These are phyloP conservation scores for Pseudopyrenochaeta lycopersici DNA, from an alignment of 2,329 filamentous ascomycete species.

Conservation along the genomic window DNA sequence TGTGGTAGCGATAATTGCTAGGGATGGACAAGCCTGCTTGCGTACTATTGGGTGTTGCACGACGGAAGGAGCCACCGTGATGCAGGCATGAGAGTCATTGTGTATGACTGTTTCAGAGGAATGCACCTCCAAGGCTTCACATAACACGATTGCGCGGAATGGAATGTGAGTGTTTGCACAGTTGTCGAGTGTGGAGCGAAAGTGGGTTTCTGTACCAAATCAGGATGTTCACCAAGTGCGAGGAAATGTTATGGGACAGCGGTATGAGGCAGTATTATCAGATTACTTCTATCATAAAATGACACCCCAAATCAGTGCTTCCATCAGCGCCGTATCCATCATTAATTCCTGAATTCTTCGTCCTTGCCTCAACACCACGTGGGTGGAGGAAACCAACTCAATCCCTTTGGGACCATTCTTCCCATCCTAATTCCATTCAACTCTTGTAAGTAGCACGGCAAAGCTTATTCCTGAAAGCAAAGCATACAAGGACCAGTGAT, in stretches of 20 bases:
- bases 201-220: background rate
- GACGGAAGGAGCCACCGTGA: constrained; percentile 12
- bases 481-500: constrained; percentile 31
- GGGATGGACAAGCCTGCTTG: constrained; percentile 4
- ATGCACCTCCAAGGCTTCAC: background rate
- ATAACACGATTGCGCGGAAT: no score
- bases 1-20: constrained; percentile 5
- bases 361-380: constrained; percentile 24
- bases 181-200: background rate
- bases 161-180: background rate
- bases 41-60: background rate
- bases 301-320: background rate
- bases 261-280: no score
- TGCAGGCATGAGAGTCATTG: constrained; percentile 12
- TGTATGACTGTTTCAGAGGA: constrained; percentile 25
- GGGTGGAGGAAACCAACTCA: constrained; percentile 18
- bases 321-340: constrained; percentile 16
- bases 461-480: constrained; percentile 35
- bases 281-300: background rate
- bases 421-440: constrained; percentile 8
- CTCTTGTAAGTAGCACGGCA: constrained; percentile 33
- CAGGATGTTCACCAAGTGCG: no score
- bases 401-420: constrained; percentile 7
- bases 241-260: no score
- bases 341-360: constrained; percentile 8